Evolutionary conservation across 495 filamentous ascomycete genomes (phyloP).

Genomic region (Pseudoneurospora amorphoporcata): DNA sequence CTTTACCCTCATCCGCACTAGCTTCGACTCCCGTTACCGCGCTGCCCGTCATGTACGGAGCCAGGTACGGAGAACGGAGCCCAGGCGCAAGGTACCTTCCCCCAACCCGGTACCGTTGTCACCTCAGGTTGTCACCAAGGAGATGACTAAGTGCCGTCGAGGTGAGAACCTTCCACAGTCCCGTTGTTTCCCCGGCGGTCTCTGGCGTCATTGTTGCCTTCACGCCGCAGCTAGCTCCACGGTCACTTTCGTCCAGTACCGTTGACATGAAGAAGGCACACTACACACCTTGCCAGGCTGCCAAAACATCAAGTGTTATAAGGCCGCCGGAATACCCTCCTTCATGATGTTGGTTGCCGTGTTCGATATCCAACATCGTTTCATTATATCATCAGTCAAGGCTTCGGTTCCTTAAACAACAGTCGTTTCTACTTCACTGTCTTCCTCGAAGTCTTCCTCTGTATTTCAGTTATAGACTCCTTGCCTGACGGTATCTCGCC

Average conservation of each 20-base stretch:
- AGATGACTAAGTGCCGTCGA: not conserved
- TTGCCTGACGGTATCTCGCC: not conserved
- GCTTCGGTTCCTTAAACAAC: not conserved
- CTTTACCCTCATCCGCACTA: not conserved
- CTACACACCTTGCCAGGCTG: not conserved
- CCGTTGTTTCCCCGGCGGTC: not conserved
- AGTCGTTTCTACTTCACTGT: not conserved
- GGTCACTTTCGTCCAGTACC: not conserved
- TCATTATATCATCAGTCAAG: not conserved
- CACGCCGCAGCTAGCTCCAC: not conserved
- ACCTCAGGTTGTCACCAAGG: not conserved
- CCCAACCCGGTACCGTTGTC: not conserved
- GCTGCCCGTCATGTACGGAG: not conserved
- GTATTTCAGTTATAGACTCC: not conserved
- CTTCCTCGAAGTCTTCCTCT: not conserved
- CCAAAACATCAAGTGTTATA: not conserved
- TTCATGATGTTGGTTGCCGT: not conserved
- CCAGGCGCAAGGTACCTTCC: not conserved
- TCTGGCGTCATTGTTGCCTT: not conserved
- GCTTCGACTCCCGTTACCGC: not conserved
- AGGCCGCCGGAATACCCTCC: not conserved
- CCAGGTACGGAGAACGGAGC: not conserved
- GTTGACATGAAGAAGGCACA: not conserved
- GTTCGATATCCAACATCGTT: not conserved
- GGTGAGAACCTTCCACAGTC: not conserved